These are phyloP conservation scores for Cryptosporidium viatorum DNA, from an alignment of 169 alveolate genomes.

Conservation along the genomic window DNA sequence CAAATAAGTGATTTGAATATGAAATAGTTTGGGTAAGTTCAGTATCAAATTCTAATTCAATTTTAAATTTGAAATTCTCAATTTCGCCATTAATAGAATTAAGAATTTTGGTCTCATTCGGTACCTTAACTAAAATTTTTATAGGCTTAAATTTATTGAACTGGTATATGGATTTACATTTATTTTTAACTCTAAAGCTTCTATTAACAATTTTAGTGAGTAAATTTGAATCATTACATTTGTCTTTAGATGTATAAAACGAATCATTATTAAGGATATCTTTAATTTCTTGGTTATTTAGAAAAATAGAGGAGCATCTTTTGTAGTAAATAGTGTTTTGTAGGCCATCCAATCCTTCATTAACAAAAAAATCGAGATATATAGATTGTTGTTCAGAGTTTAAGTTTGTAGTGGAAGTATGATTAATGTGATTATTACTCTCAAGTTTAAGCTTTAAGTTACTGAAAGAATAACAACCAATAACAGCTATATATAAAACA, in stretches of 20 bases:
- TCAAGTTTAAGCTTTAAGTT: slow-evolving; percentile 24
- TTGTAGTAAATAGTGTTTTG: slow-evolving; percentile 29
- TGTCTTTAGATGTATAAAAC: background rate
- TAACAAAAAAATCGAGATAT: background rate
- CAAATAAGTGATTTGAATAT: background rate
- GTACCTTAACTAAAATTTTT: slow-evolving; percentile 20
- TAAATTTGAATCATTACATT: slow-evolving; percentile 44
- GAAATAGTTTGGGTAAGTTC: slow-evolving; percentile 13
- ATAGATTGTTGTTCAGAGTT: background rate
- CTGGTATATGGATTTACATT: slow-evolving; percentile 43
- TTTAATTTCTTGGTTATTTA: slow-evolving; percentile 9
- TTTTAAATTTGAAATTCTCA: background rate
- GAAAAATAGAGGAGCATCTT: slow-evolving; percentile 32
- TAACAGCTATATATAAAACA: slow-evolving; percentile 4
- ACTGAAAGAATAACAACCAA: slow-evolving; percentile 58
- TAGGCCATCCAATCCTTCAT: background rate
- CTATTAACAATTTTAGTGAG: slow-evolving; percentile 36
- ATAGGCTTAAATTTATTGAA: slow-evolving; percentile 36
- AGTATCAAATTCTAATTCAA: slow-evolving; percentile 28
- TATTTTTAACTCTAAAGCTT: slow-evolving; percentile 42
- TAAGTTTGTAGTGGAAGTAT: background rate
- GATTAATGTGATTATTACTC: background rate
- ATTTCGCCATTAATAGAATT: background rate
- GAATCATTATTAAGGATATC: background rate
- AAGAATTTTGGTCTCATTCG: slow-evolving; percentile 14